Evolutionary conservation across 306 rosid genomes (phyloP), one percentile per base, ranked within the genome.

Genomic region (Cucumis cinereus): DNA sequence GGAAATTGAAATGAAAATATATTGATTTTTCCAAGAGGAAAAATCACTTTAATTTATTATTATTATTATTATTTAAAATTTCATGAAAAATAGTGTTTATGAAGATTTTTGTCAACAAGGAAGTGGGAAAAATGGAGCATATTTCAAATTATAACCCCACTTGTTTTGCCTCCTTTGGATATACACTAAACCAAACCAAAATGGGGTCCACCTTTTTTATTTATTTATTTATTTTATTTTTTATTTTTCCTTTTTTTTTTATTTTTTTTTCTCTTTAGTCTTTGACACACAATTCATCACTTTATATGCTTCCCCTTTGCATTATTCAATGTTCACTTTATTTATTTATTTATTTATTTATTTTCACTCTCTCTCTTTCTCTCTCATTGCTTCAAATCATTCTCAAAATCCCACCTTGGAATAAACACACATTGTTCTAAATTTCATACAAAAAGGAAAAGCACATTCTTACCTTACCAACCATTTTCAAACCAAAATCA

Each of bases 391-490:
- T 85, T 77, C 74, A 82, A 90, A 90, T 47, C 85, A 90, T 92
- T 87, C 78, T 83, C 74, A 33, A 81, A 79, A 86, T 80, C 90
- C 92, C 92, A 89, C 90, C 68, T 82, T 88, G 80, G 80, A 76
- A 70, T 76, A 89, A 82, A 75, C 78, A 79, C 79, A 66, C 73
- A 80, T 30, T 59, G 77, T 78, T 81, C 86, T 78, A 59, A 80
- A 85, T 80, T 78, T 81, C 88, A 80, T 56, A 72, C 82, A 77
- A 74, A 87, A 86, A 79, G 89, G 26, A 81, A 87, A 86, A 82
- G 71, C 77, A 85, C 81, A 88, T 77, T 58, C 66, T 77, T 70
- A 53, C 20, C 78, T 54, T 74, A 56, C 77, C 83, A 36, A 80
- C 59, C 77, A 70, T 77, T 77, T 77, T 72, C 79, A 78, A 59